These are phyloP conservation scores for Rhodotorula paludigena DNA, from an alignment of 768 basidiomycete species.

Conservation along the genomic window DNA sequence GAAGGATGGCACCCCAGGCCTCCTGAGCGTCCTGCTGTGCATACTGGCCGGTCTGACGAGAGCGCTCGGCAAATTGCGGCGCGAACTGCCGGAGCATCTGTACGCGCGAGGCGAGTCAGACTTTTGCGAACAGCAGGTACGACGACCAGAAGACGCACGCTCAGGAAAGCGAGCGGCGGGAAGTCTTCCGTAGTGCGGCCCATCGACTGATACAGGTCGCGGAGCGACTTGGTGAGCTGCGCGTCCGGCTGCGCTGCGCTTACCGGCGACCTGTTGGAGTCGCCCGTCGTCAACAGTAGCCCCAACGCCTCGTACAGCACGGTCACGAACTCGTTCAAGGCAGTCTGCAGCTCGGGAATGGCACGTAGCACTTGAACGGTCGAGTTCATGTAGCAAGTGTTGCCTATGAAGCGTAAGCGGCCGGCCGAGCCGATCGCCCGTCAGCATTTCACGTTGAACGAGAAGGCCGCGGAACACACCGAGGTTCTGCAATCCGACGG, in stretches of 20 bases:
- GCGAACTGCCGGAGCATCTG: slow-evolving; percentile 62
- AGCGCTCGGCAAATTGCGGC: slow-evolving; percentile 81
- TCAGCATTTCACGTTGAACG: slow-evolving; percentile 44
- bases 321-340: slow-evolving; percentile 57
- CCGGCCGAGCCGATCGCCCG: not conserved
- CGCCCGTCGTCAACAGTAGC: slow-evolving; percentile 13
- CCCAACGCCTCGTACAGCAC: not conserved
- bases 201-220: slow-evolving; percentile 70
- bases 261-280: slow-evolving; percentile 41
- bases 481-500: slow-evolving; percentile 70
- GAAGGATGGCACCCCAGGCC: slow-evolving; percentile 72
- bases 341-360: slow-evolving; percentile 78
- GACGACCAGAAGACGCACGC: slow-evolving; percentile 44
- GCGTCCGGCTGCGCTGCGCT: slow-evolving; percentile 46
- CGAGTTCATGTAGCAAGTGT: slow-evolving; percentile 97
- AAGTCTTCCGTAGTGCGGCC: slow-evolving; percentile 67
- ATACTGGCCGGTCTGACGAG: slow-evolving; percentile 51
- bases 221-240: slow-evolving; percentile 55
- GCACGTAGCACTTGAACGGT: slow-evolving; percentile 88
- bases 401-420: slow-evolving; percentile 60
- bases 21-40: slow-evolving; percentile 95
- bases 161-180: slow-evolving; percentile 65
- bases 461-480: slow-evolving; percentile 27
- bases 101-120: too few relatives aligned
- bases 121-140: too few relatives aligned